These are phyloP conservation scores for Diplodia scrobiculata DNA, from an alignment of 2,329 filamentous ascomycete genomes.

Conservation along the genomic window DNA sequence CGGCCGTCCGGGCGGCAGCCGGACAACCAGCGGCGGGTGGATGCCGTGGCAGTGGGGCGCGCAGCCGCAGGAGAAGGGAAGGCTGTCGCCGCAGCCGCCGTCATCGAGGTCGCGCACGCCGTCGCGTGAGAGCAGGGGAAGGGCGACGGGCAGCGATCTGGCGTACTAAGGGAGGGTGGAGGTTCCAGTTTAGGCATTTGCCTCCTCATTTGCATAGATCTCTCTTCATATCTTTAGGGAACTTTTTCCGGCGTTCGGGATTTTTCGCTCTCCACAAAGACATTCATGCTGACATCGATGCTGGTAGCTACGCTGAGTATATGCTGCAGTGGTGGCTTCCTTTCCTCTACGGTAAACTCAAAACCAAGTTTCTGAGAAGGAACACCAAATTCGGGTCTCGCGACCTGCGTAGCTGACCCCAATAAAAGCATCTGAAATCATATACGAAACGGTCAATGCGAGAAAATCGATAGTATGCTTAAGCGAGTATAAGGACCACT, in stretches of 20 bases:
- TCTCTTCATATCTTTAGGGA: neutral
- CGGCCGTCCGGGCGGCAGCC: constrained; percentile 37
- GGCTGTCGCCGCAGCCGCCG: constrained; percentile 3
- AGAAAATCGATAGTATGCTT: neutral
- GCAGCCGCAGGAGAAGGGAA: neutral
- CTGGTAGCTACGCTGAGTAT: neutral
- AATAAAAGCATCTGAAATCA: constrained; percentile 18
- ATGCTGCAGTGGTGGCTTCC: constrained; percentile 2
- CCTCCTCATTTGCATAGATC: neutral
- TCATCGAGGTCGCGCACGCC: constrained; percentile 24
- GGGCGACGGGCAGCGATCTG: constrained; percentile 26
- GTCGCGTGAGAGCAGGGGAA: constrained; percentile 26
- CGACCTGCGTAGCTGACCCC: constrained; percentile 14
- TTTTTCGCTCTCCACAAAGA: neutral
- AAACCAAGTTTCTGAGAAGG: neutral
- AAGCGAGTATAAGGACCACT: neutral
- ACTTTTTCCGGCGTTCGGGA: neutral
- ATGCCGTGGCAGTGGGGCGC: constrained; percentile 54
- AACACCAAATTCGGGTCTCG: constrained; percentile 5
- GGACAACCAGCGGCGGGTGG: constrained; percentile 47
- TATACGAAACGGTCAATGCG: neutral
- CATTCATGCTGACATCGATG: neutral
- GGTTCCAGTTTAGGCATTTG: neutral
- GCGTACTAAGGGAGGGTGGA: constrained; percentile 19
- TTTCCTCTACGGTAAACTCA: neutral